Base-by-base conservation (phyloP, 1,284 basidiomycete species). In the Ceratobasidium sp. region DNA sequence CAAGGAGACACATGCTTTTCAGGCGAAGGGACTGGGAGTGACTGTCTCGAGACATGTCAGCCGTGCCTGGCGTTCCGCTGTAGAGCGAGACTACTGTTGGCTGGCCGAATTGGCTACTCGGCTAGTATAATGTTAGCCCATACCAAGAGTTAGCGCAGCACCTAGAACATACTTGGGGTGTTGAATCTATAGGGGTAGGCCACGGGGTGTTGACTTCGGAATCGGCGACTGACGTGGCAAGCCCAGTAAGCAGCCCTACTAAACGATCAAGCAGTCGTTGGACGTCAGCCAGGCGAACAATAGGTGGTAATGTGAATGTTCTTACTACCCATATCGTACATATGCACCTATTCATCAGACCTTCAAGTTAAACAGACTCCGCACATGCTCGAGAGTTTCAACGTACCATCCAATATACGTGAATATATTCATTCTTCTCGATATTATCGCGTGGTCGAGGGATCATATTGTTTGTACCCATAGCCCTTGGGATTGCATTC, bases 151-250 rank as follows among this genome's bases (percentile, higher is more conserved):
- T 22, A 54, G 15, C 13, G 17, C 25, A n/a, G 13, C 15, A 27
- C 31, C 40, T 34, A 17, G 49, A 22, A 35, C 62, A 34, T 22
- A 52, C 45, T 35, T n/a, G 62, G n/a, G 35, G 29, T 13, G 42
- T 38, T 20, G 53, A 32, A 27, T 34, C 43, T 7, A 65, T n/a
- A 10, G 20, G 62, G 12, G 27, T 38, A 7, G 62, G 62, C 62
- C 62, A 65, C 3, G 62, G 38, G 12, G 62, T 65, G 32, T 49
- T 65, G n/a, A 65, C 54, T 32, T 65, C 62, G 35, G 62, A 65
- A 22, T 65, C 62, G 3, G 62, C 62, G 35, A 65, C 62, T 20
- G 62, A 65, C 17, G 31, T 65, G n/a, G 62, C 49, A 15, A 65
- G 62, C 15, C 62, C 62, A 17, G 62, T 65, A 12, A 65, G 49